A percentile compares a stretch with the other conserved stretches of the same genome.
Evolutionary conservation across 2,329 filamentous ascomycete species (phyloP).

Genomic region (Fusarium scirpi): DNA sequence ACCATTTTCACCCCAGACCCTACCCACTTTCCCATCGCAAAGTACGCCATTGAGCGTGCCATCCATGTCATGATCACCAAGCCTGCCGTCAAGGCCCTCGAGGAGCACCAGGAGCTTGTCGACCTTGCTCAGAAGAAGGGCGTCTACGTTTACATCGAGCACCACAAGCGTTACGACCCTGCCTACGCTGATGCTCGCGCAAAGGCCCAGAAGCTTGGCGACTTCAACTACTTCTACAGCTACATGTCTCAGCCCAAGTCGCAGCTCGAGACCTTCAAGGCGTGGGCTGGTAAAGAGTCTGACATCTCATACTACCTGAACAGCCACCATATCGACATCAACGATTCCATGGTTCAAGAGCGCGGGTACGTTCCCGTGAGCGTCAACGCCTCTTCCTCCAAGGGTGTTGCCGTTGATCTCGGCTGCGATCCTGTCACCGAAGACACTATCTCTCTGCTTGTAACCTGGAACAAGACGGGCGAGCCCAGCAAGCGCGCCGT

Average conservation of each 20-base stretch:
- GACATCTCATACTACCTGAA: constrained; percentile 98
- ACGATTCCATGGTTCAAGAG: constrained; percentile 86
- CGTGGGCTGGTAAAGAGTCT: constrained; percentile 90
- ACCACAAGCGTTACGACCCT: constrained; percentile 96
- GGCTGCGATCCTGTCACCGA: constrained; percentile 86
- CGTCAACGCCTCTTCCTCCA: constrained; percentile 82
- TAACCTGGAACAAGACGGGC: constrained; percentile 84
- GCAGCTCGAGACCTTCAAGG: constrained; percentile 93
- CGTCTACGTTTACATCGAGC: constrained; percentile 93
- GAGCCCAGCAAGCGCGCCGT: constrained; percentile 80
- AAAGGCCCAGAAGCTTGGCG: constrained; percentile 80
- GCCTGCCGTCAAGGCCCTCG: constrained; percentile 87
- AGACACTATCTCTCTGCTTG: constrained; percentile 91
- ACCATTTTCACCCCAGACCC: constrained; percentile 97
- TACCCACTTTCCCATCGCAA: constrained; percentile 90
- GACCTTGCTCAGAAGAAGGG: constrained; percentile 77
- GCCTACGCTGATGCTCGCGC: constrained; percentile 89
- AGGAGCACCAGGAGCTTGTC: constrained; percentile 82
- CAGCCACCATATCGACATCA: constrained; percentile 92
- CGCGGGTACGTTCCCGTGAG: constrained; percentile 79
- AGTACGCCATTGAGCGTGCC: constrained; percentile 89
- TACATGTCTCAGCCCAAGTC: constrained; percentile 96
- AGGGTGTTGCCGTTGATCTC: constrained; percentile 80
- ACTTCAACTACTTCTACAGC: constrained; percentile 98
- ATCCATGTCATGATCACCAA: constrained; percentile 96